Percentiles rank a stretch among this genome's conserved stretches.
phyloP scores from a whole-genome alignment of 2,329 filamentous ascomycete genomes.

The Cladosporium sp. region DNA sequence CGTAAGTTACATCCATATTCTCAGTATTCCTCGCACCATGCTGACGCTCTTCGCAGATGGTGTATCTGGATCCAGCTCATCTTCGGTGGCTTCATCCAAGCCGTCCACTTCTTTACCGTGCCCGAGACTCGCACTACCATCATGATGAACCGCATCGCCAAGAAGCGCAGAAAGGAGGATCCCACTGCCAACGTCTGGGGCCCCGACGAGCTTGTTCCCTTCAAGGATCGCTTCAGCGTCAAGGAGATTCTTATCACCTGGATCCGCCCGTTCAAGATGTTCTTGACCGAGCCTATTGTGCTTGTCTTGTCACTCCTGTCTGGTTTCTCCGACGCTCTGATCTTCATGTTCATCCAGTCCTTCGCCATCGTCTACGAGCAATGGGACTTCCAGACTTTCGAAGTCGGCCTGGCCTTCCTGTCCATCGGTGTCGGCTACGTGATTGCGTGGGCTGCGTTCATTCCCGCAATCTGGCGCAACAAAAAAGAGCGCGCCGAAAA shows the following conservation, averaged over 20 bases:
- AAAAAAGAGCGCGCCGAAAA: constrained; percentile 42
- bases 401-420: constrained; percentile 60
- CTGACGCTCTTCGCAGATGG: constrained; percentile 48
- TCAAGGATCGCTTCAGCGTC: constrained; percentile 36
- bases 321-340: constrained; percentile 71
- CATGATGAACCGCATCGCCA: constrained; percentile 75
- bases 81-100: constrained; percentile 67
- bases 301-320: constrained; percentile 66
- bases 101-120: constrained; percentile 57
- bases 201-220: constrained; percentile 63
- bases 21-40: background rate
- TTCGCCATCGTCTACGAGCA: constrained; percentile 66
- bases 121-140: constrained; percentile 78
- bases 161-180: constrained; percentile 60
- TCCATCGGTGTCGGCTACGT: constrained; percentile 66
- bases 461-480: constrained; percentile 53
- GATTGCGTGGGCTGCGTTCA: constrained; percentile 59
- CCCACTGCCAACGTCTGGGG: constrained; percentile 60
- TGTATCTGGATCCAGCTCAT: constrained; percentile 87
- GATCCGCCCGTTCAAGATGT: constrained; percentile 71
- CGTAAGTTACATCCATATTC: constrained; percentile 14
- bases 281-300: constrained; percentile 72
- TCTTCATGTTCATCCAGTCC: constrained; percentile 77
- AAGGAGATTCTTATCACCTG: constrained; percentile 52
- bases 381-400: constrained; percentile 60